Conservation (phyloP, 345 rosid genomes). For the Brassica juncea region DNA sequence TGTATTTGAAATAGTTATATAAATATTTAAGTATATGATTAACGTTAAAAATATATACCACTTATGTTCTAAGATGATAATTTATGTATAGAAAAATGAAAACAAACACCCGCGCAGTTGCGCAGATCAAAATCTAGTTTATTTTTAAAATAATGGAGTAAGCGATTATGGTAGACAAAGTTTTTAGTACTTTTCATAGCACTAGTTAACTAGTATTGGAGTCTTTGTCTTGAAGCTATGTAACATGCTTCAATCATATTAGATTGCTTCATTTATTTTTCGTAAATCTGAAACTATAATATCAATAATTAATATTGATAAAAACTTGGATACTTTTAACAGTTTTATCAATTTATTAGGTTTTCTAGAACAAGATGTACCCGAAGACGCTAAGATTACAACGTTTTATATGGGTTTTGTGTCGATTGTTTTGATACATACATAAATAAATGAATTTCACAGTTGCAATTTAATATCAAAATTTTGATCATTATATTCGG, state of each 20-base stretch:
- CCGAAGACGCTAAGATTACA: neutral
- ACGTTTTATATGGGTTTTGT: neutral
- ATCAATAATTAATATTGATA: neutral
- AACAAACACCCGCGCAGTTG: too few relatives aligned
- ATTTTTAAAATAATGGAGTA: neutral
- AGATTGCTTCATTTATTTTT: constrained; percentile 13
- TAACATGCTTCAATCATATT: constrained; percentile 1
- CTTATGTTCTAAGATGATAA: too few relatives aligned
- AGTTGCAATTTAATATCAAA: neutral
- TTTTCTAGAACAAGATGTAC: constrained; percentile 6
- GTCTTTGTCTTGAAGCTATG: constrained; percentile 25
- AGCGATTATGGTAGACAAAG: neutral
- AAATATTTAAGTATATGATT: too few relatives aligned
- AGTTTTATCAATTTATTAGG: constrained; percentile 9
- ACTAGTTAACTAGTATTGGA: constrained; percentile 1
- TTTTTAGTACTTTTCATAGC: constrained; percentile 2
- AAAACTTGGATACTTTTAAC: neutral
- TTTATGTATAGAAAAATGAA: too few relatives aligned
- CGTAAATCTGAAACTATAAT: neutral
- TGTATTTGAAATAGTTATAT: too few relatives aligned
- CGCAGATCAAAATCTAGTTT: too few relatives aligned
- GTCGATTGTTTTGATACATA: neutral
- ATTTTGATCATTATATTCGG: neutral
- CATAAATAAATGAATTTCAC: neutral
- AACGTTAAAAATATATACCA: too few relatives aligned